A percentile compares a stretch with the other conserved stretches of the same genome.
phyloP scores from a whole-genome alignment of 345 rosid species.

The Odontarrhena argentea region DNA sequence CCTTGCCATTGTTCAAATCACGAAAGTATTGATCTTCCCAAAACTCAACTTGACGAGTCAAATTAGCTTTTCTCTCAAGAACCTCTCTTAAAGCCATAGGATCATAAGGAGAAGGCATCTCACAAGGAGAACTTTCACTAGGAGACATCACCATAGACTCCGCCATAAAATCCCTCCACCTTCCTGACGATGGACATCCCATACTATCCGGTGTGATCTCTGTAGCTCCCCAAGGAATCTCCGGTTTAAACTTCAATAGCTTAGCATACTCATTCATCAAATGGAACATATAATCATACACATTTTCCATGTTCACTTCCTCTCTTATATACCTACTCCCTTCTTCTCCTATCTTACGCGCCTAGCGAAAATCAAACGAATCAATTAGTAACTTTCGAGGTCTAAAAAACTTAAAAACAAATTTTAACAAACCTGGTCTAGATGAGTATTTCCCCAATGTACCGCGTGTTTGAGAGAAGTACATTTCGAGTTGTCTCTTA shows the following conservation, averaged over 20 bases:
- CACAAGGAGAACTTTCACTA: constrained; percentile 53
- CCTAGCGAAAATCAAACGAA: constrained; percentile 41
- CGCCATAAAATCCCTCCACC: constrained; percentile 52
- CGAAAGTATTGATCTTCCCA: constrained; percentile 58
- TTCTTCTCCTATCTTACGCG: constrained; percentile 59
- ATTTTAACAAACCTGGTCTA: constrained; percentile 29
- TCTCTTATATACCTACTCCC: constrained; percentile 56
- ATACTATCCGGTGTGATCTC: constrained; percentile 57
- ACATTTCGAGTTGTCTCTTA: constrained; percentile 55
- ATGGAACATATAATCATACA: constrained; percentile 81
- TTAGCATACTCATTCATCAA: constrained; percentile 60
- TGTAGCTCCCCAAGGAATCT: constrained; percentile 48
- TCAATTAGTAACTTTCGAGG: background rate
- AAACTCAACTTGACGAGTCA: constrained; percentile 51
- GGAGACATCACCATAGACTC: constrained; percentile 64
- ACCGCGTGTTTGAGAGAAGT: constrained; percentile 65
- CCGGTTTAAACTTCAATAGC: constrained; percentile 68
- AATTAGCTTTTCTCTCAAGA: constrained; percentile 43
- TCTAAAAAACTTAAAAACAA: background rate
- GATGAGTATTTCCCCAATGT: constrained; percentile 66
- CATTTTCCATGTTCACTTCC: constrained; percentile 57
- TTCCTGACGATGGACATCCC: constrained; percentile 49
- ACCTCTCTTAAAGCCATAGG: constrained; percentile 43
- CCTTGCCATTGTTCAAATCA: constrained; percentile 10
- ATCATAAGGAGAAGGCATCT: constrained; percentile 51